Base-by-base conservation (phyloP, 306 rosid genomes). In the Lotus japonicus region DNA sequence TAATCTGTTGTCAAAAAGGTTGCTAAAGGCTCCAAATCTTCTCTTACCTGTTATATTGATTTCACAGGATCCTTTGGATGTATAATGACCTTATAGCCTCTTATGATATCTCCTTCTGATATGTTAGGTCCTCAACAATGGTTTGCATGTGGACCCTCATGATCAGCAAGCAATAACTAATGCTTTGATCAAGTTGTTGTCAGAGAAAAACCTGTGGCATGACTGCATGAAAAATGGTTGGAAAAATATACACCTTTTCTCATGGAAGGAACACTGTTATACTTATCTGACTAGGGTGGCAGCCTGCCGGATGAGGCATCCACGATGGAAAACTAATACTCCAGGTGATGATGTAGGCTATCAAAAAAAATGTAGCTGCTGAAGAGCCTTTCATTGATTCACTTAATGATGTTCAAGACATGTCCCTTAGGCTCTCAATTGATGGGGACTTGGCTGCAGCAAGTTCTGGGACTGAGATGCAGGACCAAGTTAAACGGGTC, bases 181-280 rank as follows among this genome's bases (percentile, higher is more conserved):
- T 61, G 80, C 80, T 43, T 64, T 76, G 71, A 41, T 76, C 17
- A 76, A 61, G 76, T 45, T 76, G 59, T 43, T 76, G 16, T 76
- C 80, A 43, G 80, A 76, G 11, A 76, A 76, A 33, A 76, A 33
- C 76, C 19, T 76, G 51, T 76, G 80, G 80, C 76, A 61, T 50
- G 76, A 76, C 0, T 76, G 80, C 54, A 76, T 71, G 35, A 76
- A 69, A 61, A 76, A 76, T 14, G 80, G 80, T 14, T 69, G 70
- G 80, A 76, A 76, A 71, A 76, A 76, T 33, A 76, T 76, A 60
- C 80, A 76, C 71, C 71, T 76, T 33, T 76, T 76, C 76, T 76
- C 80, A 2, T 76, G 80, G 80, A 76, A 76, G 0, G 80, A 76
- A 53, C 80, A 76, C 45, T 76, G 80, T 38, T 60, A 76, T 8